Percentiles rank a stretch among this genome's conserved stretches.
These are phyloP conservation scores for Solanum virginianum DNA, from an alignment of 257 asterid genomes.

Conservation along the genomic window DNA sequence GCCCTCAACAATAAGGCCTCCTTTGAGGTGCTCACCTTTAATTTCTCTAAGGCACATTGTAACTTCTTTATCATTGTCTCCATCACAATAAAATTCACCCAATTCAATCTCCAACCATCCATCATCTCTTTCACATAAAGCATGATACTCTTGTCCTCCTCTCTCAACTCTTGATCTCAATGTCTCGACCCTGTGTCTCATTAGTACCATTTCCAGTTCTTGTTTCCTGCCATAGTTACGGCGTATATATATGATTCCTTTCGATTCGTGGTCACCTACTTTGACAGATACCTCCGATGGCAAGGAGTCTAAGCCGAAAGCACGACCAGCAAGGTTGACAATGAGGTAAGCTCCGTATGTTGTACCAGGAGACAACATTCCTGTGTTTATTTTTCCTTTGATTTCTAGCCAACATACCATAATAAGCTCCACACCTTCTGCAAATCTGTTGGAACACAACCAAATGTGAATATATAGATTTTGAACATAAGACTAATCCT, in stretches of 20 bases:
- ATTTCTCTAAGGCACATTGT: slow-evolving; percentile 49
- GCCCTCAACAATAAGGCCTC: slow-evolving; percentile 67
- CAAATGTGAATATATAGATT: not conserved
- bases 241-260: slow-evolving; percentile 9
- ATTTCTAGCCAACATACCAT: slow-evolving; percentile 51
- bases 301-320: slow-evolving; percentile 36
- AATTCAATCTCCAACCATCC: slow-evolving; percentile 70
- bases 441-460: slow-evolving; percentile 9
- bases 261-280: slow-evolving; percentile 12
- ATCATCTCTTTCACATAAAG: slow-evolving; percentile 31
- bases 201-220: not conserved
- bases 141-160: not conserved
- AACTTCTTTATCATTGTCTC: slow-evolving; percentile 32
- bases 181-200: not conserved
- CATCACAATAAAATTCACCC: slow-evolving; percentile 50
- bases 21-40: slow-evolving; percentile 56
- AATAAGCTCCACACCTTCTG: slow-evolving; percentile 22
- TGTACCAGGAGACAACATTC: slow-evolving; percentile 41
- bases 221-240: not conserved
- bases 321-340: slow-evolving; percentile 37
- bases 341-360: slow-evolving; percentile 50
- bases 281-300: slow-evolving; percentile 40
- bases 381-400: slow-evolving; percentile 25
- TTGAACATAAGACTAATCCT: too few species aligned
- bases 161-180: not conserved